Conservation (phyloP, 345 rosid species). For the Salix koriyanagi region DNA sequence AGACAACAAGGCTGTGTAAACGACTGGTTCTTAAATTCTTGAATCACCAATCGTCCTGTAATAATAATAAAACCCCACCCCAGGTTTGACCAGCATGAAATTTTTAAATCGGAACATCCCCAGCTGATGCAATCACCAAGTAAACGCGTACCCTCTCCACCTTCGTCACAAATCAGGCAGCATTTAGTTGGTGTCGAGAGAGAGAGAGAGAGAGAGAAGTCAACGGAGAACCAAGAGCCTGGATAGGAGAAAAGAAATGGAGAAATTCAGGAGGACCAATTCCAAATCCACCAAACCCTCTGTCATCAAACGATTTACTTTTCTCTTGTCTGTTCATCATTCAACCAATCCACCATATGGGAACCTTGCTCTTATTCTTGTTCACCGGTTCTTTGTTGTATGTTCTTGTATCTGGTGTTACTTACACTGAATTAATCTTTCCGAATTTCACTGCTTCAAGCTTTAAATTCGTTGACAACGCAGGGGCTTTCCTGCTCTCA, state of each 20-base stretch:
- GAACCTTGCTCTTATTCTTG: slow-evolving; percentile 26
- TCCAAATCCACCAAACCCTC: slow-evolving; percentile 15
- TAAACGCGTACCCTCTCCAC: slow-evolving; percentile 15
- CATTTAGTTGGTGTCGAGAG: slow-evolving; percentile 9
- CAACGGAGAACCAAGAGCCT: slow-evolving; percentile 23
- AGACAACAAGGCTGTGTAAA: not conserved
- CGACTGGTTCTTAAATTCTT: not conserved
- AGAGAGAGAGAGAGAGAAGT: slow-evolving; percentile 19
- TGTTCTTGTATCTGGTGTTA: slow-evolving; percentile 33
- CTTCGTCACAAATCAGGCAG: slow-evolving; percentile 15
- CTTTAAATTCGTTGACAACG: slow-evolving; percentile 40
- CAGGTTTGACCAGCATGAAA: slow-evolving; percentile 11
- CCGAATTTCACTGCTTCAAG: slow-evolving; percentile 72
- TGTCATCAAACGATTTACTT: slow-evolving; percentile 9
- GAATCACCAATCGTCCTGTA: not conserved
- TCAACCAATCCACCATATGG: slow-evolving; percentile 39
- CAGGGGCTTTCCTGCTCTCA: slow-evolving; percentile 63
- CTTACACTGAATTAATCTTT: slow-evolving; percentile 41
- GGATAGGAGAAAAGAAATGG: slow-evolving; percentile 21
- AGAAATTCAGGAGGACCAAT: slow-evolving; percentile 9
- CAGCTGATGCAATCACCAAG: slow-evolving; percentile 22
- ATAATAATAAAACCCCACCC: slow-evolving; percentile 1
- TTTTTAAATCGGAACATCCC: not conserved
- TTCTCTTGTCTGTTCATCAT: slow-evolving; percentile 14
- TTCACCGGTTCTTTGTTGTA: slow-evolving; percentile 31